Conservation (phyloP, 805 yeast genomes). For the Sporopachydermia quercuum region DNA sequence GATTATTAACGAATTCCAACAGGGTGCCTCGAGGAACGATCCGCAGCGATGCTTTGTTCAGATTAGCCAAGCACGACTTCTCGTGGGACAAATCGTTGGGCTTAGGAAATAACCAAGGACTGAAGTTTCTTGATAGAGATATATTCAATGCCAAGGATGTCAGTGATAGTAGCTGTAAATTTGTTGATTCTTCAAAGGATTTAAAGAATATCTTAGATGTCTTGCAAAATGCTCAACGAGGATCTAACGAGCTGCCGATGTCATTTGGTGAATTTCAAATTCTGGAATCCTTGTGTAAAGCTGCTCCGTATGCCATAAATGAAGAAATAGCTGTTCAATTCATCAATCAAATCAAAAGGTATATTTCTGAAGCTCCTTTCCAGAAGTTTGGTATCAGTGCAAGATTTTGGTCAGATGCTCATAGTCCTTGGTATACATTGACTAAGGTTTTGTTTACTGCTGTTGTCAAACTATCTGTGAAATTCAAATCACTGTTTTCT, state of each 20-base stretch:
- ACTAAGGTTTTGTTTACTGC: conserved; percentile 22
- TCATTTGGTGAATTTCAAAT: conserved; percentile 31
- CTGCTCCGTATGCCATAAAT: conserved; percentile 23
- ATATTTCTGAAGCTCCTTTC: conserved; percentile 29
- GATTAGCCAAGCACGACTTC: background rate
- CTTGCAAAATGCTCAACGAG: no score
- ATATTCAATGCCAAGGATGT: background rate
- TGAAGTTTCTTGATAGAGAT: background rate
- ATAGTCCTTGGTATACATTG: conserved; percentile 29
- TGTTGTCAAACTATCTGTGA: conserved; percentile 15
- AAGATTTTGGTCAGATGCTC: conserved; percentile 15
- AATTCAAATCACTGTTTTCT: conserved; percentile 8
- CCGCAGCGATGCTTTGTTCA: background rate
- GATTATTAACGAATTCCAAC: no score
- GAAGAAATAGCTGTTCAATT: conserved; percentile 27
- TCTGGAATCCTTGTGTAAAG: conserved; percentile 38
- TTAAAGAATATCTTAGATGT: background rate
- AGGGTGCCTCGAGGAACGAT: background rate
- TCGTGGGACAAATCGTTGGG: background rate
- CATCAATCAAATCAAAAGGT: conserved; percentile 28
- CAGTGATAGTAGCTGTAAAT: background rate
- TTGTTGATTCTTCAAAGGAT: background rate
- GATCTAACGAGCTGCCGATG: conserved; percentile 1
- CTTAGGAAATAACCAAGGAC: background rate
- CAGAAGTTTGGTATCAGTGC: conserved; percentile 23